Percentiles rank a stretch among this genome's conserved stretches.
Evolutionary conservation across 495 filamentous ascomycete species (phyloP).

Genomic region (Astrocystis sublimbata): DNA sequence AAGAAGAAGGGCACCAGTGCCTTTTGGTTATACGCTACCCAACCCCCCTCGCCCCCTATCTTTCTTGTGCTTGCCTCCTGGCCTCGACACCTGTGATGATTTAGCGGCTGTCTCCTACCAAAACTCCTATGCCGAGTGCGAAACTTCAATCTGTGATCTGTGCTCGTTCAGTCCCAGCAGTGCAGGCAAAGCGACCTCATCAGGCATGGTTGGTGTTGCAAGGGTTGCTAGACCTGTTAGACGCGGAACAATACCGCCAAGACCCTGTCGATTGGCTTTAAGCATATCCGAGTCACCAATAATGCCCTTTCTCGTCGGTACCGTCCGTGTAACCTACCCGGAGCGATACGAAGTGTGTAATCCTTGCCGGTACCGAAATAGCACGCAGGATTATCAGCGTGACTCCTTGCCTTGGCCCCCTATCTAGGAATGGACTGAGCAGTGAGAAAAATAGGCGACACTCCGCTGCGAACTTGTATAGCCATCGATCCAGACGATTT

Average conservation of each 20-base stretch:
- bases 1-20: too few species aligned
- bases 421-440: too few species aligned
- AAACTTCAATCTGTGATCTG: background rate
- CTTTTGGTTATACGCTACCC: too few species aligned
- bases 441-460: too few species aligned
- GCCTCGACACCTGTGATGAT: background rate
- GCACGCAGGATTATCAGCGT: slow-evolving; percentile 12
- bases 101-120: background rate
- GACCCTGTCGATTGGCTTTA: background rate
- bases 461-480: too few species aligned
- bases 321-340: slow-evolving; percentile 17
- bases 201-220: slow-evolving; percentile 10
- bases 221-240: slow-evolving; percentile 8
- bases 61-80: background rate
- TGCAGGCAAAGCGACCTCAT: slow-evolving; percentile 2
- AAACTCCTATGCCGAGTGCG: too few species aligned
- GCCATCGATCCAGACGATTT: too few species aligned
- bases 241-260: slow-evolving; percentile 11
- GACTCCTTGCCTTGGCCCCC: background rate
- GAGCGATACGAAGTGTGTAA: slow-evolving; percentile 15
- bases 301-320: slow-evolving; percentile 13
- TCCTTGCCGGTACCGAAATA: slow-evolving; percentile 18
- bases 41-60: background rate
- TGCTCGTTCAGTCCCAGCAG: background rate
- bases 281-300: slow-evolving; percentile 13